A percentile compares a stretch with the other conserved stretches of the same genome.
Evolutionary conservation across 257 asterid species (phyloP).

Genomic region (Plantago elongata): DNA sequence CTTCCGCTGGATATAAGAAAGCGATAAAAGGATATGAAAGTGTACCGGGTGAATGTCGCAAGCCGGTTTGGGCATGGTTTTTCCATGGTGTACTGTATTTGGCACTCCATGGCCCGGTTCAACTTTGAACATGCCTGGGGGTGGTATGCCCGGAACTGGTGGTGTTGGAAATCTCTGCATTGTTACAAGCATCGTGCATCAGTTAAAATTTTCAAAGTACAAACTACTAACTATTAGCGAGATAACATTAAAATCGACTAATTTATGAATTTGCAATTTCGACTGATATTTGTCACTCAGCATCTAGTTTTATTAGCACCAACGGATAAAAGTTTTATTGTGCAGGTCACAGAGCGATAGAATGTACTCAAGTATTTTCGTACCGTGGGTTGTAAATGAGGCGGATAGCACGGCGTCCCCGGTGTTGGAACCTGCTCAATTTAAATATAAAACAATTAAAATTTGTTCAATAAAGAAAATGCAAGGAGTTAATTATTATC

Average conservation of each 20-base stretch:
- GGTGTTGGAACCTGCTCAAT: constrained; percentile 49
- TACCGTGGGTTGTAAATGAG: constrained; percentile 51
- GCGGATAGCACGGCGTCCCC: constrained; percentile 62
- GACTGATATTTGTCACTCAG: too few relatives aligned
- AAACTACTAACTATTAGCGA: too few relatives aligned
- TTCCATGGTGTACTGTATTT: constrained; percentile 26
- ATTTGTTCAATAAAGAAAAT: too few relatives aligned
- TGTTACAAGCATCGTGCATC: too few relatives aligned
- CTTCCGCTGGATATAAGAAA: too few relatives aligned
- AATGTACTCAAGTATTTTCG: not conserved
- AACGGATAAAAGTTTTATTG: too few relatives aligned
- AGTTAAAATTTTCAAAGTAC: too few relatives aligned
- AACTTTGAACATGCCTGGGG: constrained; percentile 48
- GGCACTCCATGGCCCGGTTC: constrained; percentile 27
- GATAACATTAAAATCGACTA: too few relatives aligned
- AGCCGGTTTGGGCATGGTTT: constrained; percentile 55
- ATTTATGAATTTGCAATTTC: too few relatives aligned
- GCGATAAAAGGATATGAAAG: not conserved
- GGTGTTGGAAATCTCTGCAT: constrained; percentile 57
- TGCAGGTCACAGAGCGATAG: too few relatives aligned
- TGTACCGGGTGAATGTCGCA: constrained; percentile 62
- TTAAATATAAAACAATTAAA: not conserved
- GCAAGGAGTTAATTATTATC: too few relatives aligned
- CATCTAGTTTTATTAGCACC: too few relatives aligned
- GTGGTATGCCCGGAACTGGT: constrained; percentile 45